phyloP scores from a whole-genome alignment of 768 basidiomycete genomes.

The Boletus coccyginus region DNA sequence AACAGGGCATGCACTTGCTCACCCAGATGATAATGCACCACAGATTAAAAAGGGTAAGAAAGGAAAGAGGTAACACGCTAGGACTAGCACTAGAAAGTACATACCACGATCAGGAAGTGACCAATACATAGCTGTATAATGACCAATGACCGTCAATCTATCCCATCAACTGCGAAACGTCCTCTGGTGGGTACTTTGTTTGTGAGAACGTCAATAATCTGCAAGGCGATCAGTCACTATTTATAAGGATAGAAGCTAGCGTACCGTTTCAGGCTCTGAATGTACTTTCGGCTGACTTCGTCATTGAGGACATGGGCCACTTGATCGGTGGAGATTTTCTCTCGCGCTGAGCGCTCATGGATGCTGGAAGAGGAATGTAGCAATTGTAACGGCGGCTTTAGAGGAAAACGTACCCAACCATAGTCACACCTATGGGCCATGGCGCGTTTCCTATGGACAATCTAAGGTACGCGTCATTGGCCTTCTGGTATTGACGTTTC shows the following conservation, averaged over 20 bases:
- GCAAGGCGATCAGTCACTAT: constrained; percentile 8
- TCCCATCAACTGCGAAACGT: constrained; percentile 92
- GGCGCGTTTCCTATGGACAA: constrained; percentile 98
- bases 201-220: constrained; percentile 95
- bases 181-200: constrained; percentile 92
- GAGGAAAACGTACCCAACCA: constrained; percentile 78
- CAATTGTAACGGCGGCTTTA: not conserved
- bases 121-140: not conserved
- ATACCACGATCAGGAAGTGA: constrained; percentile 3
- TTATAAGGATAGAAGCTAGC: constrained; percentile 10
- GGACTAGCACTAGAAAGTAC: constrained; percentile 3
- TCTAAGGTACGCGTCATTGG: constrained; percentile 96
- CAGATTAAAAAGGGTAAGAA: constrained; percentile 37
- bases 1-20: constrained; percentile 65
- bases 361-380: constrained; percentile 51
- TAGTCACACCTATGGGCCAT: constrained; percentile 99
- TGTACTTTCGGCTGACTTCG: constrained; percentile 98
- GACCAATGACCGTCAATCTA: constrained; percentile 28
- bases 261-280: constrained; percentile 95
- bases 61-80: constrained; percentile 18
- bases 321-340: constrained; percentile 96
- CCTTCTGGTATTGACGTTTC: constrained; percentile 88
- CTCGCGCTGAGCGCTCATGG: constrained; percentile 95
- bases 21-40: constrained; percentile 26
- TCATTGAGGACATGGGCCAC: constrained; percentile 99